Conservation (phyloP, 2,329 filamentous ascomycete genomes). For the Colletotrichum sp. region DNA sequence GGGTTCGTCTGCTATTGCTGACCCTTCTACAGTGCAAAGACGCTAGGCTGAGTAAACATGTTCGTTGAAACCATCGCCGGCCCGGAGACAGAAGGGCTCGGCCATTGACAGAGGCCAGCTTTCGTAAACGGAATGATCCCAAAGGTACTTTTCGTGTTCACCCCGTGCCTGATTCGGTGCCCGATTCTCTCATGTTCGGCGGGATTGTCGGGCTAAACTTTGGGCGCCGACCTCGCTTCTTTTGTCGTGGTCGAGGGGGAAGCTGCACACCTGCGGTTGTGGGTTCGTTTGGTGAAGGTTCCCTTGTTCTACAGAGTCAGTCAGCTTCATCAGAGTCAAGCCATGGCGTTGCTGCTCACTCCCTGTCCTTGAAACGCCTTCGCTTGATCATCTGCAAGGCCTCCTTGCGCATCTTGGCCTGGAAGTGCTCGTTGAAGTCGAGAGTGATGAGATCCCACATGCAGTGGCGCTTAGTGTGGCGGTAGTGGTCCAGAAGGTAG, state of each 20-base stretch:
- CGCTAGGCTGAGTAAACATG: not conserved
- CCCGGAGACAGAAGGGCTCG: not conserved
- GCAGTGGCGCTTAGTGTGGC: slow-evolving; percentile 18
- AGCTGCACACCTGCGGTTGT: not conserved
- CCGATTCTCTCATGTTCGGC: not conserved
- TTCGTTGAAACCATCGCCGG: not conserved
- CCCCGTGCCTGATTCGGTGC: not conserved
- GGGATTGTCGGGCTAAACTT: not conserved
- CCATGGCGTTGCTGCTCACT: not conserved
- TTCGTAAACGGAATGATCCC: not conserved
- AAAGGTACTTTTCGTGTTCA: not conserved
- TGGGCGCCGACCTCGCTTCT: slow-evolving; percentile 8
- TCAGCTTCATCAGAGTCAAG: not conserved
- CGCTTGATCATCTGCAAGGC: slow-evolving; percentile 19
- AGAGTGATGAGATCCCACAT: slow-evolving; percentile 20
- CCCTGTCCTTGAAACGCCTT: slow-evolving; percentile 16
- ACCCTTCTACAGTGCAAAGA: not conserved
- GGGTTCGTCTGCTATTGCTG: not conserved
- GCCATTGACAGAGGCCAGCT: not conserved
- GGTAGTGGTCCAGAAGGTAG: slow-evolving; percentile 18
- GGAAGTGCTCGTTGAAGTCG: slow-evolving; percentile 18
- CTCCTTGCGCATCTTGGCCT: slow-evolving; percentile 18
- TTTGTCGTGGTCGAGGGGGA: not conserved
- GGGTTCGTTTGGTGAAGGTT: slow-evolving; percentile 2
- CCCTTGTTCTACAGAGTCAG: not conserved